Base-by-base conservation (phyloP, 2,329 filamentous ascomycete species). In the Clarireedia paspali region DNA sequence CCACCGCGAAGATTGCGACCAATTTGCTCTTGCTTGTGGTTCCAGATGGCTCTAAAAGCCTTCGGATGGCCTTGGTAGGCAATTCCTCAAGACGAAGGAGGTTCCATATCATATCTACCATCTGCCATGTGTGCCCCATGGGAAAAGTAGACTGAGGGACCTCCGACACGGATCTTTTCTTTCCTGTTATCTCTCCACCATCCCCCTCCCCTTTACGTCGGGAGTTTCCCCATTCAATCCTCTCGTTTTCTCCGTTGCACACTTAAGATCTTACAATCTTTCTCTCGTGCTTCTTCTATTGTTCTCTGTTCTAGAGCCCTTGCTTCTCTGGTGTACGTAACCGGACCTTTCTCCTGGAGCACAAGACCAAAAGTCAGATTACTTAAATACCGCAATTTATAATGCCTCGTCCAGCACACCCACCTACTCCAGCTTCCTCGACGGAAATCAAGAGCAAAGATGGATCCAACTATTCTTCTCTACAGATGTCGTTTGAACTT, bases 371-470 rank as follows among this genome's bases (percentile, higher is more conserved):
- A 30, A 10, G 27, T 30, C 27, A 12, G 10, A 10, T 30, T 30
- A 30, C 27, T 45, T 40, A 51, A 55, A 50, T 45, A 51, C 53
- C 53, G 40, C 53, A 55, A 47, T 52, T 38, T 50, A 70, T 59
- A 60, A 91, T 91, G 87, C 82, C 86, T 69, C 83, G 79, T 57
- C 77, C 80, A 46, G 76, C 75, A 55, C 76, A 84, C 53, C 89
- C 87, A 46, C 88, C 85, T 45, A 95, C 89, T 49, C 90, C 89
- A 42, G 84, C 83, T 52, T 88, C 88, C 10, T 92, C 88, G 36
- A 87, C 87, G 50, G 89, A 94, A 67, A 88, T 94, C 69, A 81
- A 82, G 56, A 85, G 83, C 61, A 83, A 89, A 71, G 84, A 87
- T 71, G 82, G 83, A 59, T 75, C 77, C n/a, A 76, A 77, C 50